Percentiles rank a stretch among this genome's conserved stretches.
Conservation (phyloP, 768 basidiomycete genomes). For the Kwoniella shandongensis region DNA sequence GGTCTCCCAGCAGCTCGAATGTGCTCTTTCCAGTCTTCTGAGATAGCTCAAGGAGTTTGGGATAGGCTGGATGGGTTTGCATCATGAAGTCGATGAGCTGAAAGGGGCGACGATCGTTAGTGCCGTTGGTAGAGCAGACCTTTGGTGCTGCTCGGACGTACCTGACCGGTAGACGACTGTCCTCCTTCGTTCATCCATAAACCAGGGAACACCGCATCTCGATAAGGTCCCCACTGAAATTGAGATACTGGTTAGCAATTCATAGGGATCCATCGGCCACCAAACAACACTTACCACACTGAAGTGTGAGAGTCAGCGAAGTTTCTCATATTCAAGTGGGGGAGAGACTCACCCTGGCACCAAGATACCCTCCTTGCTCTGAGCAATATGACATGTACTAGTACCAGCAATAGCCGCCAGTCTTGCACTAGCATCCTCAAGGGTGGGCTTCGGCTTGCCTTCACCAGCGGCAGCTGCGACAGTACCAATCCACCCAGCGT, state of each 20-base stretch:
- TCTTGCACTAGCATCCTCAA: slow-evolving; percentile 75
- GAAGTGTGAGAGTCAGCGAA: not conserved
- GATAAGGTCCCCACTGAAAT: slow-evolving; percentile 49
- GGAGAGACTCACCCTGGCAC: slow-evolving; percentile 63
- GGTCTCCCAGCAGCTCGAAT: slow-evolving; percentile 64
- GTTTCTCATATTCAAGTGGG: not conserved
- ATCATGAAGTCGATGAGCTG: slow-evolving; percentile 93
- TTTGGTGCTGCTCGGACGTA: slow-evolving; percentile 41
- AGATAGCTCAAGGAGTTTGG: slow-evolving; percentile 65
- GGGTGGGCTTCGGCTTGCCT: slow-evolving; percentile 59
- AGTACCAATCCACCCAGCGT: slow-evolving; percentile 97
- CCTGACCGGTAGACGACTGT: slow-evolving; percentile 96
- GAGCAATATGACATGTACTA: slow-evolving; percentile 91
- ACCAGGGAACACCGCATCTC: slow-evolving; percentile 85
- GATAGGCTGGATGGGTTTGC: slow-evolving; percentile 83
- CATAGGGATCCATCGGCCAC: not conserved
- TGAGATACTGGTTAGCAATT: slow-evolving; percentile 2
- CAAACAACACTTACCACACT: slow-evolving; percentile 28
- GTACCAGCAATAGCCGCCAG: slow-evolving; percentile 94
- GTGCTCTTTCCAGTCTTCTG: slow-evolving; percentile 58
- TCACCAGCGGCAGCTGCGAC: slow-evolving; percentile 68
- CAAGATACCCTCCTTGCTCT: slow-evolving; percentile 78
- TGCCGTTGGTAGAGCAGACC: not conserved
- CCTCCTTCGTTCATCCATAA: slow-evolving; percentile 99
- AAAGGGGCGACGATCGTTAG: not conserved